Conservation (phyloP, 768 basidiomycete species). For the Mycena rosella region DNA sequence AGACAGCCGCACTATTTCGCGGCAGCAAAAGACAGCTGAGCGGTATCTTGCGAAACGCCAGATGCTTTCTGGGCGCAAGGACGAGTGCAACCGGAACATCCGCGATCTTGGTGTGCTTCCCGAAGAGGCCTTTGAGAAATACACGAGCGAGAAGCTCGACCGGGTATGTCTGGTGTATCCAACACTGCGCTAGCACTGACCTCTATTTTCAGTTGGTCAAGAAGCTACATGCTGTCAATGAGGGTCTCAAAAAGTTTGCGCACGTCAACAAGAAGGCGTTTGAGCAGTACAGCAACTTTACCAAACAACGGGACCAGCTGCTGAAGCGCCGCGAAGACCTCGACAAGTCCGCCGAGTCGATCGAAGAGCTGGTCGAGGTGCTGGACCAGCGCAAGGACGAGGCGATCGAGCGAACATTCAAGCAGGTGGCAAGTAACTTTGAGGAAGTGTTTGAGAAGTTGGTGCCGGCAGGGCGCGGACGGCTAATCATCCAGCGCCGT, state of each 20-base stretch:
- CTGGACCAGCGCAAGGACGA: slow-evolving; percentile 98
- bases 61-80: slow-evolving; percentile 85
- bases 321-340: slow-evolving; percentile 89
- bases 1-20: slow-evolving; percentile 87
- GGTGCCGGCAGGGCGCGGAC: slow-evolving; percentile 92
- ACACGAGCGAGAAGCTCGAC: slow-evolving; percentile 89
- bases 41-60: slow-evolving; percentile 94
- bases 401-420: slow-evolving; percentile 98
- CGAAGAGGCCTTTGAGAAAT: slow-evolving; percentile 97
- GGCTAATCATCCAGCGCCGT: slow-evolving; percentile 92
- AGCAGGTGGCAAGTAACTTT: slow-evolving; percentile 97
- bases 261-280: slow-evolving; percentile 99
- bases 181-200: slow-evolving; percentile 9
- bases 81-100: slow-evolving; percentile 96
- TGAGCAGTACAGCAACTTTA: slow-evolving; percentile 98
- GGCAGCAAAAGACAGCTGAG: slow-evolving; percentile 95
- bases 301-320: slow-evolving; percentile 95
- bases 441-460: slow-evolving; percentile 97
- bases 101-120: slow-evolving; percentile 96
- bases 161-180: slow-evolving; percentile 63
- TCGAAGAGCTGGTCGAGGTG: slow-evolving; percentile 92
- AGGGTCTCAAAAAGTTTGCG: slow-evolving; percentile 94
- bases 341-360: slow-evolving; percentile 89
- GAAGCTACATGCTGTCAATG: slow-evolving; percentile 92
- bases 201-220: slow-evolving; percentile 79